Conservation (phyloP, 2,329 filamentous ascomycete genomes). For the Hyphodiscus sp. region DNA sequence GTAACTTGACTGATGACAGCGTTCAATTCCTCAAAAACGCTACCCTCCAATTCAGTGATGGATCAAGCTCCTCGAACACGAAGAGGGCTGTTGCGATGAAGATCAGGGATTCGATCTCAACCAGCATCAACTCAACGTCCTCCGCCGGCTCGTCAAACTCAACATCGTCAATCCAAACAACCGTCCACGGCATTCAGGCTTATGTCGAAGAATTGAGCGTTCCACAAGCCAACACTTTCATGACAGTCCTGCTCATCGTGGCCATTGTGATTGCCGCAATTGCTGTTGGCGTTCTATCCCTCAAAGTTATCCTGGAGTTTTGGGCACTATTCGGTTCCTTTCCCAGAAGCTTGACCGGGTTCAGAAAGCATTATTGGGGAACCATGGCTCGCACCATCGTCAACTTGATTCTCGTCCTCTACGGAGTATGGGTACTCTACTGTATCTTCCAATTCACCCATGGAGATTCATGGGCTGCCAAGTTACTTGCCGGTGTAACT, state of each 20-base stretch:
- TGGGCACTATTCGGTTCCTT: constrained; percentile 90
- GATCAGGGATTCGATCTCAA: constrained; percentile 50
- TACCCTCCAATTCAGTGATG: constrained; percentile 65
- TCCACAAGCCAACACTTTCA: constrained; percentile 86
- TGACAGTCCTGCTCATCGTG: constrained; percentile 87
- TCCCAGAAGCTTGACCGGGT: constrained; percentile 69
- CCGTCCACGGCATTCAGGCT: constrained; percentile 70
- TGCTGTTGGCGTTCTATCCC: constrained; percentile 75
- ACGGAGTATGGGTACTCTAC: constrained; percentile 92
- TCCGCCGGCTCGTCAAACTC: constrained; percentile 15
- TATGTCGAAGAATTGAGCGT: constrained; percentile 81
- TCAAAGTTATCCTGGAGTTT: constrained; percentile 85
- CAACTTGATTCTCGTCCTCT: constrained; percentile 82
- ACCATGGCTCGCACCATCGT: constrained; percentile 84
- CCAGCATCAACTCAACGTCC: constrained; percentile 36
- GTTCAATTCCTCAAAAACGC: constrained; percentile 68
- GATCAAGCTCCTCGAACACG: constrained; percentile 42
- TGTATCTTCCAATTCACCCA: constrained; percentile 93
- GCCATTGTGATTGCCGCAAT: constrained; percentile 81
- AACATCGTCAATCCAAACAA: constrained; percentile 35
- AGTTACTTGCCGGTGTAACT: constrained; percentile 74
- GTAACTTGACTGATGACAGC: constrained; percentile 76
- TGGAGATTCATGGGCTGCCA: constrained; percentile 92
- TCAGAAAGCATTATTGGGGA: constrained; percentile 96
- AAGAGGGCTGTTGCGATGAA: constrained; percentile 47